Percentiles rank a stretch among this genome's conserved stretches.
phyloP scores from a whole-genome alignment of 495 filamentous ascomycete genomes.

The Tuber microsphaerosporum region DNA sequence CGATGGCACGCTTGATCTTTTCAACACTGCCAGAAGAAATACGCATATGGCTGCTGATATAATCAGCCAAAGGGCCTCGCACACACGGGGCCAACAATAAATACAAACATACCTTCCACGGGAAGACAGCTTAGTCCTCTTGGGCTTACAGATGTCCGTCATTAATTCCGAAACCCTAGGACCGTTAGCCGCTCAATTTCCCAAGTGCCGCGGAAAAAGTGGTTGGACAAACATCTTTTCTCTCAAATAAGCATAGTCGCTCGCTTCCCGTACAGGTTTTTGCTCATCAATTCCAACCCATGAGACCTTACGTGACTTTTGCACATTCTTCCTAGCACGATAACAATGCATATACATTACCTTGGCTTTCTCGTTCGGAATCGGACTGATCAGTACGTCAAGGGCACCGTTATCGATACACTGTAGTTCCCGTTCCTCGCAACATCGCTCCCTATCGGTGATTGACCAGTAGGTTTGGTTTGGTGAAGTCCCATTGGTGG shows the following conservation, averaged over 20 bases:
- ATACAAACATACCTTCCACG: constrained; percentile 44
- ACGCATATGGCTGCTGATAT: constrained; percentile 42
- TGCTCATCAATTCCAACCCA: constrained; percentile 86
- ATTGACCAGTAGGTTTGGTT: constrained; percentile 24
- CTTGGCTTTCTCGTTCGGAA: constrained; percentile 62
- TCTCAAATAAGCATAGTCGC: constrained; percentile 69
- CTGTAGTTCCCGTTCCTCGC: constrained; percentile 36
- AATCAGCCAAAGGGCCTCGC: not conserved
- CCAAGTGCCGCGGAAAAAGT: not conserved
- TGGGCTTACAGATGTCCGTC: constrained; percentile 77
- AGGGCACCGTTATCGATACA: constrained; percentile 74
- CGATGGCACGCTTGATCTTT: constrained; percentile 61
- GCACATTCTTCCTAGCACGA: constrained; percentile 63
- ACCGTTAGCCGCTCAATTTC: constrained; percentile 3
- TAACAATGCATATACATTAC: constrained; percentile 75
- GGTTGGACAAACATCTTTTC: constrained; percentile 59
- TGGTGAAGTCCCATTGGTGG: constrained; percentile 14
- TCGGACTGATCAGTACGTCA: constrained; percentile 72
- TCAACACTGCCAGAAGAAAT: constrained; percentile 54
- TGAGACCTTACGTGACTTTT: constrained; percentile 69
- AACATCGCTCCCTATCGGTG: constrained; percentile 46
- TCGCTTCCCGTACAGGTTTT: constrained; percentile 50
- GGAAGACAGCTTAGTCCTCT: constrained; percentile 51
- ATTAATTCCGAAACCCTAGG: constrained; percentile 85
- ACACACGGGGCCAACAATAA: constrained; percentile 40